These are phyloP conservation scores for Lyophyllum shimeji DNA, from an alignment of 768 basidiomycete genomes.

Conservation along the genomic window DNA sequence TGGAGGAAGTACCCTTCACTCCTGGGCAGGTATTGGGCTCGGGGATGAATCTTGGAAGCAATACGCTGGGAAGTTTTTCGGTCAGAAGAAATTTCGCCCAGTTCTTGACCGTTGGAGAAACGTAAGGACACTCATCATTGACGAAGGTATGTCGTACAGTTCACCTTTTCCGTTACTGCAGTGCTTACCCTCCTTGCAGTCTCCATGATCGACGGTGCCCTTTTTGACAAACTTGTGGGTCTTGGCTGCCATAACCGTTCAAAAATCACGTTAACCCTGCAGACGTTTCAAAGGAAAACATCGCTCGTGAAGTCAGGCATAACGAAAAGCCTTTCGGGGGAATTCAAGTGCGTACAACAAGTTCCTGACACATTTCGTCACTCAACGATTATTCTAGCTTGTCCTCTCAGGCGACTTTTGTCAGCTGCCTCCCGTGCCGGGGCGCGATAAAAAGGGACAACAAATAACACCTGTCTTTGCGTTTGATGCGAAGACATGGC, in stretches of 20 bases:
- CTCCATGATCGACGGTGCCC: constrained; percentile 81
- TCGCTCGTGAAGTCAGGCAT: constrained; percentile 59
- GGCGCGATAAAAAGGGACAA: constrained; percentile 45
- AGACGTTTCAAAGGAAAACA: constrained; percentile 47
- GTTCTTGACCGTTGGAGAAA: constrained; percentile 62
- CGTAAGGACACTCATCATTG: constrained; percentile 71
- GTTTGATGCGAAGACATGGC: constrained; percentile 82
- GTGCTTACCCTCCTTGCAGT: constrained; percentile 43
- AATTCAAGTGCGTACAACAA: constrained; percentile 58
- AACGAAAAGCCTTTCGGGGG: constrained; percentile 73
- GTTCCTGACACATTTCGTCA: not conserved
- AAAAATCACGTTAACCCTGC: constrained; percentile 18
- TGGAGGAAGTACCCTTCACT: constrained; percentile 78
- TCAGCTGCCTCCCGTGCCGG: constrained; percentile 82
- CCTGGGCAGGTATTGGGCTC: constrained; percentile 79
- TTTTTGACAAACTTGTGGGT: constrained; percentile 80
- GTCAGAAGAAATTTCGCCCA: constrained; percentile 32
- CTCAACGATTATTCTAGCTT: constrained; percentile 44
- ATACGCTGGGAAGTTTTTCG: constrained; percentile 54
- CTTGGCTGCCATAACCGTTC: not conserved
- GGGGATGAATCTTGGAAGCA: constrained; percentile 56
- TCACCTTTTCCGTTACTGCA: not conserved
- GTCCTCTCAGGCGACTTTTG: constrained; percentile 89
- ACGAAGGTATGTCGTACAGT: constrained; percentile 65
- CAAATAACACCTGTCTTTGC: constrained; percentile 59